A percentile compares a stretch with the other conserved stretches of the same genome.
phyloP scores from a whole-genome alignment of 1,284 basidiomycete genomes.

The Limonomyces culmigenus region DNA sequence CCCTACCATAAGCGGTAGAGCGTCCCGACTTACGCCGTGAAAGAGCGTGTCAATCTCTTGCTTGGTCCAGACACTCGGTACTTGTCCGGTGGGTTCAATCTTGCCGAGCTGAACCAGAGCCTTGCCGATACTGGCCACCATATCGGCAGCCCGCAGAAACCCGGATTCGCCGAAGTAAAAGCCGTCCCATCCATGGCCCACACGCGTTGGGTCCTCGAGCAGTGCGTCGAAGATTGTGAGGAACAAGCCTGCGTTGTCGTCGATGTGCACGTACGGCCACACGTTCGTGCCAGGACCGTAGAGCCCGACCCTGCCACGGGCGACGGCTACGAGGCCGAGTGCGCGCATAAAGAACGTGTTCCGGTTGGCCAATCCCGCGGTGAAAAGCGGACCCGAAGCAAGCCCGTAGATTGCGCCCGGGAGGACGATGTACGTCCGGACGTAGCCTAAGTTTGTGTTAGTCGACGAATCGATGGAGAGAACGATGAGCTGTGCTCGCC shows the following conservation, averaged over 20 bases:
- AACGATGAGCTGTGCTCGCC: no score
- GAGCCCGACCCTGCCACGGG: slow-evolving; percentile 9
- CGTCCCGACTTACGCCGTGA: slow-evolving; percentile 2
- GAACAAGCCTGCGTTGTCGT: slow-evolving; percentile 18
- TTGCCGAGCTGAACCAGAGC: slow-evolving; percentile 23
- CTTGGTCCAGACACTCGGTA: slow-evolving; percentile 5
- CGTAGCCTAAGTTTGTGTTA: slow-evolving; percentile 25
- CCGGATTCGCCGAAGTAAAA: slow-evolving; percentile 10
- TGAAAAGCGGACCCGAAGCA: slow-evolving; percentile 24
- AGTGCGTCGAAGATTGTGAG: slow-evolving; percentile 8
- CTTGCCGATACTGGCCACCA: slow-evolving; percentile 20
- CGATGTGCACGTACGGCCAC: slow-evolving; percentile 27
- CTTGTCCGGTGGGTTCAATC: slow-evolving; percentile 6
- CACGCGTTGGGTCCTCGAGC: slow-evolving; percentile 3
- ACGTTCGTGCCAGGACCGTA: slow-evolving; percentile 19
- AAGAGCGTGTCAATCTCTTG: slow-evolving; percentile 8
- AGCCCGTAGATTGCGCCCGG: slow-evolving; percentile 31
- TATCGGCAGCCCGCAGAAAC: slow-evolving; percentile 18
- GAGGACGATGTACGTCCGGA: slow-evolving; percentile 25
- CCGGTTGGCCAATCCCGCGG: slow-evolving; percentile 24
- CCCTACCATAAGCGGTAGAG: neutral
- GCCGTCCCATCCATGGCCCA: slow-evolving; percentile 10
- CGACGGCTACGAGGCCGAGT: slow-evolving; percentile 19
- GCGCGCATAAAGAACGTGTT: slow-evolving; percentile 26
- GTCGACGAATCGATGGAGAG: slow-evolving; percentile 11